Percentiles rank a stretch among this genome's conserved stretches.
These are phyloP conservation scores for Microstroma glucosiphilum DNA, from an alignment of 1,284 basidiomycete species.

Conservation along the genomic window DNA sequence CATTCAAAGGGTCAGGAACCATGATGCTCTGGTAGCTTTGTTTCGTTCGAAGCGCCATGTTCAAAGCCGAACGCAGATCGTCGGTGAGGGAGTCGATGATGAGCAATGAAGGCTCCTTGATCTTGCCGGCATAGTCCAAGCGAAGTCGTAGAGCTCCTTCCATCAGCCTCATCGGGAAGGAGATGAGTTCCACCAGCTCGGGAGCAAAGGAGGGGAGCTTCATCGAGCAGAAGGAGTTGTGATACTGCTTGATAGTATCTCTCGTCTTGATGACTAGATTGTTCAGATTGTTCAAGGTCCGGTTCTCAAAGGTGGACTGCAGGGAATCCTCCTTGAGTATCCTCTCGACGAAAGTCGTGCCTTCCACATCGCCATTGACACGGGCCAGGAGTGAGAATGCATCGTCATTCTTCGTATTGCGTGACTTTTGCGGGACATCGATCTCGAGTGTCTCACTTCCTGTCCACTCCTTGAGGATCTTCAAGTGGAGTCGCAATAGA, in stretches of 20 bases:
- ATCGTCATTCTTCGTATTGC: not conserved
- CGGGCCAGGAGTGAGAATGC: not conserved
- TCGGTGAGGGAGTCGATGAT: conserved; percentile 94
- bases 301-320: conserved; percentile 87
- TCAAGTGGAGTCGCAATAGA: conserved; percentile 35
- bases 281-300: conserved; percentile 80
- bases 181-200: conserved; percentile 85
- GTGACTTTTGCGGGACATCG: conserved; percentile 11
- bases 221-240: conserved; percentile 69
- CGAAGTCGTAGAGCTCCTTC: conserved; percentile 84
- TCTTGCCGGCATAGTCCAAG: conserved; percentile 80
- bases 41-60: conserved; percentile 88
- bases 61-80: conserved; percentile 84
- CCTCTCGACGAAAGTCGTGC: conserved; percentile 71
- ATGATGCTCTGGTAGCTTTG: conserved; percentile 85
- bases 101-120: conserved; percentile 69
- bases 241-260: conserved; percentile 75
- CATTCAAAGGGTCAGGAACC: conserved; percentile 70
- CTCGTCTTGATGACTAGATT: conserved; percentile 79
- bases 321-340: conserved; percentile 92
- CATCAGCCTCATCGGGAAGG: conserved; percentile 88
- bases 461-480: conserved; percentile 46
- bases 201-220: conserved; percentile 86
- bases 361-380: conserved; percentile 21
- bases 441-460: conserved; percentile 40